Evolutionary conservation across 345 rosid genomes (phyloP), one percentile per base, ranked within the genome.

Genomic region (Turritis glabra): DNA sequence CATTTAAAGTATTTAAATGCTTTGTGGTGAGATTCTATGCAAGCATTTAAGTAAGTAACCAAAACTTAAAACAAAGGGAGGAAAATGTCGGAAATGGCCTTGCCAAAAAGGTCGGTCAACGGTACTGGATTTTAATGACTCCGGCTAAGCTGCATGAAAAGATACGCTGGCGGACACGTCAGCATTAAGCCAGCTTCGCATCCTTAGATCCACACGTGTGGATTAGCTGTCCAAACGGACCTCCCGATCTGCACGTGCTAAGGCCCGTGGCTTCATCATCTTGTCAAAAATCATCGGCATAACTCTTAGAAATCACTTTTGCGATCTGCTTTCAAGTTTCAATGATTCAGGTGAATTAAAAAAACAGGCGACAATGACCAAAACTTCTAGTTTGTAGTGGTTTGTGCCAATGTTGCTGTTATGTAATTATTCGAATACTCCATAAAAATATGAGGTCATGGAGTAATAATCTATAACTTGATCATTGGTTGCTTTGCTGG

Each of bases 141-240:
- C 58, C 53, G 41, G 8, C 72, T 12, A 25, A 74, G 73, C 27
- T 67, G 68, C 67, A 25, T 41, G 17, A 2, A 22, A 22, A 35
- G 19, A 18, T 50, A 37, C 32, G 62, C 54, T 66, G 64, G 30
- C 38, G 1, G 22, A 70, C 77, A 61, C 78, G 76, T 70, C 76
- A 70, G 76, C 72, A 71, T 53, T 43, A 17, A 8, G 61, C 72
- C 67, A 77, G 62, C 72, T 71, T 64, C 5, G 47, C 58, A 26
- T 7, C 59, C 5, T 44, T 33, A 32, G 67, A 71, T 70, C 62
- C 67, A 77, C 76, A 71, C 71, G 71, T 70, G 76, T 70, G 65
- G 46, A 7, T 27, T 53, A 70, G 80, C 80, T 71, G 77, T 77
- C 77, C 3, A 30, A 64, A 56, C 67, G 72, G 62, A 58, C 54